A percentile compares a stretch with the other conserved stretches of the same genome.
phyloP scores from a whole-genome alignment of 2,329 filamentous ascomycete genomes.

The Calcarisporium arbuscula region DNA sequence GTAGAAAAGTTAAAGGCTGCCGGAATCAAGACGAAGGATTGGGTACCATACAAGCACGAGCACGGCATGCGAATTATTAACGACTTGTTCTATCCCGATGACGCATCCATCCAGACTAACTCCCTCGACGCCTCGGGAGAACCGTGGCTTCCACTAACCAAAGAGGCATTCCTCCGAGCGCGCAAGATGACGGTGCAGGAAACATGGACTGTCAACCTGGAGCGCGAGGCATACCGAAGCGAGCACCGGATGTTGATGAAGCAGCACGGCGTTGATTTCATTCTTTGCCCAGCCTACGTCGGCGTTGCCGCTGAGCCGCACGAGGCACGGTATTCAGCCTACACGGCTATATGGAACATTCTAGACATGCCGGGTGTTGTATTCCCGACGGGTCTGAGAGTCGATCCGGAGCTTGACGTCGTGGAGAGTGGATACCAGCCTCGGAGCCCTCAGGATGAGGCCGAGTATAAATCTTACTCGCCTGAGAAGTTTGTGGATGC shows the following conservation, averaged over 20 bases:
- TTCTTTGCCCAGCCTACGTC: constrained; percentile 19
- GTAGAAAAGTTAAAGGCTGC: constrained; percentile 12
- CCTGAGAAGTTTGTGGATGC: constrained; percentile 10
- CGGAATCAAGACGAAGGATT: constrained; percentile 17
- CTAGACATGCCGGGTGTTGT: constrained; percentile 21
- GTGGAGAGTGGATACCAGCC: constrained; percentile 6
- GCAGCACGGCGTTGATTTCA: constrained; percentile 18
- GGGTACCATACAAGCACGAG: constrained; percentile 14
- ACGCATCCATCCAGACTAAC: constrained; percentile 11
- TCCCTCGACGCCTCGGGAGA: constrained; percentile 15
- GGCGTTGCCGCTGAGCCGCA: constrained; percentile 15
- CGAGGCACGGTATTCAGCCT: constrained; percentile 18
- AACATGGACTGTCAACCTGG: constrained; percentile 16
- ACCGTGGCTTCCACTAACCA: constrained; percentile 16
- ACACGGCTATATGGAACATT: constrained; percentile 25
- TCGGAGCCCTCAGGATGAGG: constrained; percentile 1
- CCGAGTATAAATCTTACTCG: constrained; percentile 1
- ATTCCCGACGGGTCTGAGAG: constrained; percentile 18
- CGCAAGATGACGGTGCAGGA: constrained; percentile 6
- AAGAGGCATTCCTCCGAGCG: constrained; percentile 14
- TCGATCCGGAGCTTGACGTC: constrained; percentile 5
- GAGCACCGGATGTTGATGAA: constrained; percentile 10
- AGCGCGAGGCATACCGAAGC: constrained; percentile 11
- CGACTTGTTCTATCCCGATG: constrained; percentile 16
- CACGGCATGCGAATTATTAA: constrained; percentile 15